Evolutionary conservation across 2,329 filamentous ascomycete species (phyloP).

Genomic region (Colletotrichum sp.): DNA sequence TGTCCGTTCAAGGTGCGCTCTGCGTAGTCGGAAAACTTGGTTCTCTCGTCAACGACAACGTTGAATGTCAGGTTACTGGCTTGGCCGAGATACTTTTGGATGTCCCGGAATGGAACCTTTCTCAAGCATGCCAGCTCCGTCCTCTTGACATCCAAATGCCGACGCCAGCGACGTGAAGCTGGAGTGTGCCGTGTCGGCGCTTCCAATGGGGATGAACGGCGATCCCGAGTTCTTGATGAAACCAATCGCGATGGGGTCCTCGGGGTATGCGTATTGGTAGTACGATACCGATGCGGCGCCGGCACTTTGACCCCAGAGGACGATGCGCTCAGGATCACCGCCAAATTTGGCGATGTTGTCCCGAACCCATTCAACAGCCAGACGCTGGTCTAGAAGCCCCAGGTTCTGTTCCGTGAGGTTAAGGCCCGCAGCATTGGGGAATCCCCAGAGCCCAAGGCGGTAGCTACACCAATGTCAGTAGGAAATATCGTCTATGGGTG

Average conservation of each 20-base stretch:
- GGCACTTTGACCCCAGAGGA: conserved; percentile 30
- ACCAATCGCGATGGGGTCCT: conserved; percentile 52
- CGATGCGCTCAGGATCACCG: conserved; percentile 49
- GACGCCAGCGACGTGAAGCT: neutral
- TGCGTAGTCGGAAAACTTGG: neutral
- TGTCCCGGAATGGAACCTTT: neutral
- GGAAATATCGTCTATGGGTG: too few relatives aligned
- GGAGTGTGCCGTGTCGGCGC: neutral
- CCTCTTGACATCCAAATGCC: neutral
- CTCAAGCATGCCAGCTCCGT: neutral
- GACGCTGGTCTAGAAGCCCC: conserved; percentile 57
- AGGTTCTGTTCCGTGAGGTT: conserved; percentile 38
- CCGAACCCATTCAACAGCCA: conserved; percentile 54
- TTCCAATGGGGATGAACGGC: neutral
- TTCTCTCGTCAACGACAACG: neutral
- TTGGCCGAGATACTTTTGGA: neutral
- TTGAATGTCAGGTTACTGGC: neutral
- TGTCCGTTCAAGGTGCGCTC: neutral
- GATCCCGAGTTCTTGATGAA: conserved; percentile 35
- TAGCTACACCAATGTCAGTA: conserved; percentile 28
- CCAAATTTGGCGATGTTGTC: conserved; percentile 55
- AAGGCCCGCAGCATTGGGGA: conserved; percentile 32
- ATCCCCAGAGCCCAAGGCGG: conserved; percentile 45
- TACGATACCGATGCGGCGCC: conserved; percentile 40
- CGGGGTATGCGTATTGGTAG: conserved; percentile 51